Conservation (phyloP, 1,284 basidiomycete species). For the Pyrrhoderma lamaoense region DNA sequence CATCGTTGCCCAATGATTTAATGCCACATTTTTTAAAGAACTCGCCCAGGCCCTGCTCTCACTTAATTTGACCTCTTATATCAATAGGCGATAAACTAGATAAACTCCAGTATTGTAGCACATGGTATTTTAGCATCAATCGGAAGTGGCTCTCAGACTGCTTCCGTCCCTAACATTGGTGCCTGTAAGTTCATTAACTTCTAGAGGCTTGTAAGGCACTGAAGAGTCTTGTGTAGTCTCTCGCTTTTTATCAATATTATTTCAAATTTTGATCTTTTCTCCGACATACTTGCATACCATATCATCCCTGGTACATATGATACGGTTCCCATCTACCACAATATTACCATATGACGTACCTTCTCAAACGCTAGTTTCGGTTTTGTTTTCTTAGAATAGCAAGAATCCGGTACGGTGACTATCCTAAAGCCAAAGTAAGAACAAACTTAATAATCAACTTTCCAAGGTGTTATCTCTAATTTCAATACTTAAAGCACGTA, state of each 20-base stretch:
- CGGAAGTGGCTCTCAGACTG: constrained; percentile 30
- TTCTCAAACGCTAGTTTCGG: constrained; percentile 40
- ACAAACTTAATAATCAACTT: constrained; percentile 11
- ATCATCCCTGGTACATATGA: constrained; percentile 48
- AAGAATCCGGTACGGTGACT: constrained; percentile 53
- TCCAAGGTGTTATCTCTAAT: background rate
- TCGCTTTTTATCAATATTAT: too few relatives aligned
- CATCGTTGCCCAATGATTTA: constrained; percentile 25
- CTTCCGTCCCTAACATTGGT: constrained; percentile 44
- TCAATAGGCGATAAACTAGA: constrained; percentile 33
- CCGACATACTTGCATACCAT: constrained; percentile 54
- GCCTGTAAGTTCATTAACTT: constrained; percentile 32
- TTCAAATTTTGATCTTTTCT: constrained; percentile 31
- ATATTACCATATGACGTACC: constrained; percentile 58
- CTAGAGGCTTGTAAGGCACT: background rate
- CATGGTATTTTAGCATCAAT: constrained; percentile 36
- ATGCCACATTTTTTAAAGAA: constrained; percentile 27
- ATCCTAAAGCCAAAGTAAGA: constrained; percentile 49
- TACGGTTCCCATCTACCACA: constrained; percentile 36
- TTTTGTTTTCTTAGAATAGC: constrained; percentile 43
- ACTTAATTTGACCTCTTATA: constrained; percentile 35
- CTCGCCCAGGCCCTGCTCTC: constrained; percentile 30
- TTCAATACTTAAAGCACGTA: too few relatives aligned
- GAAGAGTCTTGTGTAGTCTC: constrained; percentile 30
- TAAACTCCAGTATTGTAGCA: constrained; percentile 36